Base-by-base conservation (phyloP, 306 rosid species). In the Cucurbita pepo region DNA sequence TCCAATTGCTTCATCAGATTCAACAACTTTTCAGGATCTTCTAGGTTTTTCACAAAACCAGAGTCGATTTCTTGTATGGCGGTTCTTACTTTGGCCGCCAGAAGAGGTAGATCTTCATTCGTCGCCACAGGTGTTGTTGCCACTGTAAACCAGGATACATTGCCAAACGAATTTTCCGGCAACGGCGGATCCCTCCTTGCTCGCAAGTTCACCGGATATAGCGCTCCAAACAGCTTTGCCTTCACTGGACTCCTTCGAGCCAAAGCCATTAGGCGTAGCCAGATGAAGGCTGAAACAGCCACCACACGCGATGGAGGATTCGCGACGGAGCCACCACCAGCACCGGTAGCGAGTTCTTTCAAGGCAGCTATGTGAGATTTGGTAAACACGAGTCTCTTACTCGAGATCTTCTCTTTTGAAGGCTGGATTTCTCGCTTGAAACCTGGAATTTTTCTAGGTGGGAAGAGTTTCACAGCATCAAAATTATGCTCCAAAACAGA, bases 261-360 rank as follows among this genome's bases (percentile, higher is more conserved):
- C 13, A 59, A 22, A 7, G 61, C 77, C 14, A 73, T 43, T 48
- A 78, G 57, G 1, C 87, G 85, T 7, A 59, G 19, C 78, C 81
- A 82, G 55, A 85, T 67, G 73, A 85, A 82, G 22, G 82, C 54
- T 0, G 88, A 85, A 12, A 85, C 47, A 11, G 86, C 88, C 57
- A 77, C 88, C 22, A 82, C 82, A 2, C 88, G 79, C 0, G 86
- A 79, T 3, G 82, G 79, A 0, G 82, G 74, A 18, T 38, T 48
- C 18, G 15, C 7, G 38, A 37, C 51, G 67, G n/a, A 36, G 4
- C 13, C 48, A 8, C 51, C 50, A 25, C 37, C 78, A 0, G 56
- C 43, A 47, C 56, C 74, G 0, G 50, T 37, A 40, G 72, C 80
- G 58, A 47, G 62, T 6, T 50, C 54, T 18, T 67, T 76, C 8